These are phyloP conservation scores for Chrysopogon serrulatus DNA, from an alignment of 176 grass and related monocot species.

Conservation along the genomic window DNA sequence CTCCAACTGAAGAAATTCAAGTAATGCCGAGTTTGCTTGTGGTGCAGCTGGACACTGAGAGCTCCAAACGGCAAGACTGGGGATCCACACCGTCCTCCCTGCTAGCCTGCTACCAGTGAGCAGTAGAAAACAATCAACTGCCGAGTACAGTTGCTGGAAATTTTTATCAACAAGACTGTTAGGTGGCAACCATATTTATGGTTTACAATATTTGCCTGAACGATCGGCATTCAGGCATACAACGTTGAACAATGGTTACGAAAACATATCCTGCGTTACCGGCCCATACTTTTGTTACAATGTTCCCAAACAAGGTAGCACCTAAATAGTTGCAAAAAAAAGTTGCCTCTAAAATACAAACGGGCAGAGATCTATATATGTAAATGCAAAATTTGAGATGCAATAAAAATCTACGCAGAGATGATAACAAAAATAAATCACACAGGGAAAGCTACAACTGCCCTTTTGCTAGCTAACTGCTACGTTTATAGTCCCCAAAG, in stretches of 20 bases:
- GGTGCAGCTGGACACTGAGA: neutral
- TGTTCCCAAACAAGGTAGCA: neutral
- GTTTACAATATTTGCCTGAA: neutral
- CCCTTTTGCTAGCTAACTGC: neutral
- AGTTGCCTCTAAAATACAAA: neutral
- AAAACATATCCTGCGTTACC: neutral
- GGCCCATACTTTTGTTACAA: neutral
- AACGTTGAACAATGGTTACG: neutral
- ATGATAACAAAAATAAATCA: neutral
- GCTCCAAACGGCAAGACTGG: neutral
- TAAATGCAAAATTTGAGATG: neutral
- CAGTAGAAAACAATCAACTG: neutral
- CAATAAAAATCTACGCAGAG: neutral
- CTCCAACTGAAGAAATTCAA: neutral
- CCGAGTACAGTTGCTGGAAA: neutral
- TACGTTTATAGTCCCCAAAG: neutral
- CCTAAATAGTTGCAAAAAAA: neutral
- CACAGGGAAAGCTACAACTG: neutral
- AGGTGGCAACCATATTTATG: neutral
- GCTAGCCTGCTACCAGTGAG: neutral
- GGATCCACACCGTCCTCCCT: neutral
- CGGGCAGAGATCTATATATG: neutral
- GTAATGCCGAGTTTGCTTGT: neutral
- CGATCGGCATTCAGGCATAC: neutral
- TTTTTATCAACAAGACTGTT: neutral